phyloP scores from a whole-genome alignment of 78 protist species.

The Dictyostelium brefeldianum region DNA sequence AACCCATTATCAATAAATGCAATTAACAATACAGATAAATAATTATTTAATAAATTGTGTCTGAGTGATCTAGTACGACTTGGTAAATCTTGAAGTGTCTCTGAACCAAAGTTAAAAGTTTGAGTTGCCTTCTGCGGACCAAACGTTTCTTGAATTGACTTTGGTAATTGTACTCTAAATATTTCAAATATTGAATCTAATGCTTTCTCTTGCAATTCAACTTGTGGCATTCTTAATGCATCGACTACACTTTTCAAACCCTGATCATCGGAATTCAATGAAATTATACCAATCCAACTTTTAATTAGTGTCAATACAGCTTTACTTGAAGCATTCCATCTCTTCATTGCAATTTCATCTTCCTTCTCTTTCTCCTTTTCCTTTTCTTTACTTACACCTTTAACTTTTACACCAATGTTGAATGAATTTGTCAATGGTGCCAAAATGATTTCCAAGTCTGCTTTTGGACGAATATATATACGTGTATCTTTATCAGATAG shows the following conservation, averaged over 20 bases:
- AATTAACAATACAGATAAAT: conserved; percentile 56
- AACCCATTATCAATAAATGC: conserved; percentile 75
- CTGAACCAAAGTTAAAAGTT: conserved; percentile 45
- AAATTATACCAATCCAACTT: conserved; percentile 74
- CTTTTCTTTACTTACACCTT: conserved; percentile 55
- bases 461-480: conserved; percentile 47
- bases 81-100: conserved; percentile 60
- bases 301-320: conserved; percentile 71
- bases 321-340: conserved; percentile 37
- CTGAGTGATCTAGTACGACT: conserved; percentile 24
- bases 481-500: conserved; percentile 56
- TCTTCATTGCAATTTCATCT: conserved; percentile 64
- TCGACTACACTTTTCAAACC: conserved; percentile 71
- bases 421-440: conserved; percentile 79
- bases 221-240: conserved; percentile 71
- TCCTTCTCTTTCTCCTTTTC: conserved; percentile 76
- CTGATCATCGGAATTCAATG: conserved; percentile 65
- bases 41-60: conserved; percentile 79
- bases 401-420: conserved; percentile 32
- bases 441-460: conserved; percentile 66
- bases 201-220: conserved; percentile 64
- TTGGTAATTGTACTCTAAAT: conserved; percentile 56
- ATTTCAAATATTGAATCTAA: conserved; percentile 80
- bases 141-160: conserved; percentile 49
- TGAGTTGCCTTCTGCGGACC: conserved; percentile 56